phyloP scores from a whole-genome alignment of 169 alveolate species.

The Pseudocohnilembus persalinus region DNA sequence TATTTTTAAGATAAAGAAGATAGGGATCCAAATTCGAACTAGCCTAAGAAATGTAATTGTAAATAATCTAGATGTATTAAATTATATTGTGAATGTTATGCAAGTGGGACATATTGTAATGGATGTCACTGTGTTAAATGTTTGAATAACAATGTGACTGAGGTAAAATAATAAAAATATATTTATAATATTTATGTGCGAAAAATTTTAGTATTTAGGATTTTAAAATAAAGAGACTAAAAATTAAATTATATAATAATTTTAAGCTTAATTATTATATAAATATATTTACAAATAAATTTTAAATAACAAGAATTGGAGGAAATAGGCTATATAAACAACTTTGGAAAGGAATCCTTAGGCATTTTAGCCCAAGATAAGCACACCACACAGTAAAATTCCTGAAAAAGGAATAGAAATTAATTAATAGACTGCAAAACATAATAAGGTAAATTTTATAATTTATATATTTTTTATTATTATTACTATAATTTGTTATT shows the following conservation, averaged over 20 bases:
- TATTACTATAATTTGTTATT: too few species aligned
- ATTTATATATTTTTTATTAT: too few species aligned
- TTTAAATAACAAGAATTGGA: conserved; percentile 35
- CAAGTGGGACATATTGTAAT: conserved; percentile 30
- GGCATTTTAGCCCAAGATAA: conserved; percentile 51
- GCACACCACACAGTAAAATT: neutral
- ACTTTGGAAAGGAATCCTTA: conserved; percentile 46
- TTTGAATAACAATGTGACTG: conserved; percentile 16
- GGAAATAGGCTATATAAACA: conserved; percentile 36
- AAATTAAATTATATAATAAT: neutral
- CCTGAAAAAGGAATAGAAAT: conserved; percentile 1
- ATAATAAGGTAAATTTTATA: conserved; percentile 34
- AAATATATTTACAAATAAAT: too few species aligned
- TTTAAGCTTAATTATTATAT: too few species aligned
- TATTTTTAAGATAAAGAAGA: neutral
- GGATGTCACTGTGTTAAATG: conserved; percentile 43
- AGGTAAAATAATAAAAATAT: conserved; percentile 6
- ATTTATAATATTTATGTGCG: too few species aligned
- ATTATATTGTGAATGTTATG: conserved; percentile 49
- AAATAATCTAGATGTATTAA: conserved; percentile 39
- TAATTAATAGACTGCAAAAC: conserved; percentile 31
- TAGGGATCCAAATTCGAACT: too few species aligned
- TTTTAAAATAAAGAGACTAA: neutral
- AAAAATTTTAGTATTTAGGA: too few species aligned
- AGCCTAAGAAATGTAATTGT: conserved; percentile 39